phyloP scores from a whole-genome alignment of 208 protist genomes.

The Trypanosoma melophagium region DNA sequence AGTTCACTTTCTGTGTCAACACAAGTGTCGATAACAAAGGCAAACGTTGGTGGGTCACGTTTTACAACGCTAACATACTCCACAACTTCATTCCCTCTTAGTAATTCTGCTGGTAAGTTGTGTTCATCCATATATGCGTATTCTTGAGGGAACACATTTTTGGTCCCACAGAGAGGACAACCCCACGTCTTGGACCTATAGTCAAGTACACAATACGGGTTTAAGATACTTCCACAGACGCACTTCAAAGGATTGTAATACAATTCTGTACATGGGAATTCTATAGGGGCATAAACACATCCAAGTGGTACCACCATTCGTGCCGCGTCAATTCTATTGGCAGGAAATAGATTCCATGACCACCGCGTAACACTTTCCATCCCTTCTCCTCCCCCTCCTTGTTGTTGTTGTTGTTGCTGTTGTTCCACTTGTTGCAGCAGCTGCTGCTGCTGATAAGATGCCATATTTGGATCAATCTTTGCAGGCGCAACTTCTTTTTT shows the following conservation, averaged over 20 bases:
- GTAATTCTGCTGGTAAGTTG: slow-evolving; percentile 91
- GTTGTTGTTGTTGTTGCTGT: slow-evolving; percentile 33
- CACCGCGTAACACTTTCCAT: slow-evolving; percentile 66
- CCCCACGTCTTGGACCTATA: slow-evolving; percentile 77
- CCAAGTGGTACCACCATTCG: slow-evolving; percentile 95
- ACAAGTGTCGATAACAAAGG: slow-evolving; percentile 98
- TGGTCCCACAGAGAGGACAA: slow-evolving; percentile 94
- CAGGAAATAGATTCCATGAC: slow-evolving; percentile 96
- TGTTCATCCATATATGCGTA: slow-evolving; percentile 91
- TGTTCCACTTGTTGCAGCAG: slow-evolving; percentile 15
- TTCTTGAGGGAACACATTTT: slow-evolving; percentile 95
- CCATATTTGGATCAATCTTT: slow-evolving; percentile 16
- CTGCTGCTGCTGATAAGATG: slow-evolving; percentile 10
- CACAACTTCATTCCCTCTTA: slow-evolving; percentile 92
- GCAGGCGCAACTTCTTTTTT: slow-evolving; percentile 30
- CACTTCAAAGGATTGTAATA: slow-evolving; percentile 94
- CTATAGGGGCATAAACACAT: slow-evolving; percentile 96
- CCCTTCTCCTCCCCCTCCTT: slow-evolving; percentile 21
- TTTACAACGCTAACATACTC: slow-evolving; percentile 89
- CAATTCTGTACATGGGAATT: slow-evolving; percentile 77
- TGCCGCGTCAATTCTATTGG: slow-evolving; percentile 92
- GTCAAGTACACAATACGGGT: slow-evolving; percentile 90
- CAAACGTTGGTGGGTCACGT: slow-evolving; percentile 67
- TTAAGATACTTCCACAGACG: slow-evolving; percentile 92
- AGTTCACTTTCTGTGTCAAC: slow-evolving; percentile 94